These are phyloP conservation scores for Hymenoscyphus fructigenus DNA, from an alignment of 2,329 filamentous ascomycete genomes.

Conservation along the genomic window DNA sequence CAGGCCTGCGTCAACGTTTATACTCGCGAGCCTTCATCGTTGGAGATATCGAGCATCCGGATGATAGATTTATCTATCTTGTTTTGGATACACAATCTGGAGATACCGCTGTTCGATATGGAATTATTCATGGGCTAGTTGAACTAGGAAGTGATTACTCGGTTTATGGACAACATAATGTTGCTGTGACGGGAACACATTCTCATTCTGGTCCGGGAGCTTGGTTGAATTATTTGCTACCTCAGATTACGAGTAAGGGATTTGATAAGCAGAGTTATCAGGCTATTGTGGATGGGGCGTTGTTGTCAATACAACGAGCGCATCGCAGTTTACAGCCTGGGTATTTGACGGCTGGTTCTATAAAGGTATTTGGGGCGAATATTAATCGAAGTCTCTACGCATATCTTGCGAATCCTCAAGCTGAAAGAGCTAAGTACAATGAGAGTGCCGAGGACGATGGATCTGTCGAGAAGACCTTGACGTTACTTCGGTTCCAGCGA, in stretches of 20 bases:
- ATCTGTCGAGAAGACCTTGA: conserved; percentile 72
- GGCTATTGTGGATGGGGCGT: conserved; percentile 82
- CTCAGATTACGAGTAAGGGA: conserved; percentile 84
- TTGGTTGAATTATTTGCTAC: conserved; percentile 92
- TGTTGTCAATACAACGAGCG: conserved; percentile 78
- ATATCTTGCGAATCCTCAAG: conserved; percentile 80
- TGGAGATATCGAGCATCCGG: conserved; percentile 62
- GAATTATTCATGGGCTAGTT: conserved; percentile 75
- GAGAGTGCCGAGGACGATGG: conserved; percentile 51
- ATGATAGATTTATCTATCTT: conserved; percentile 80
- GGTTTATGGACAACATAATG: conserved; percentile 74
- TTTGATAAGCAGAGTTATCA: conserved; percentile 85
- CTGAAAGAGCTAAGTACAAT: conserved; percentile 70
- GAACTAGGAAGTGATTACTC: conserved; percentile 70
- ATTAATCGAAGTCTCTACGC: conserved; percentile 87
- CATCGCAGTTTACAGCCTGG: conserved; percentile 68
- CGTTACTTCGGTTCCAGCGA: conserved; percentile 74
- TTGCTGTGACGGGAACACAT: conserved; percentile 90
- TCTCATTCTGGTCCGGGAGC: conserved; percentile 78
- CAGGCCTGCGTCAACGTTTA: conserved; percentile 80
- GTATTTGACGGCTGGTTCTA: conserved; percentile 67
- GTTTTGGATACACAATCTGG: conserved; percentile 85
- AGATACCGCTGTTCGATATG: conserved; percentile 83
- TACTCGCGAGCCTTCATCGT: conserved; percentile 90
- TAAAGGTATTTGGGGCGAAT: conserved; percentile 72